phyloP scores from a whole-genome alignment of 495 filamentous ascomycete species.

The Acidomyces sp. region DNA sequence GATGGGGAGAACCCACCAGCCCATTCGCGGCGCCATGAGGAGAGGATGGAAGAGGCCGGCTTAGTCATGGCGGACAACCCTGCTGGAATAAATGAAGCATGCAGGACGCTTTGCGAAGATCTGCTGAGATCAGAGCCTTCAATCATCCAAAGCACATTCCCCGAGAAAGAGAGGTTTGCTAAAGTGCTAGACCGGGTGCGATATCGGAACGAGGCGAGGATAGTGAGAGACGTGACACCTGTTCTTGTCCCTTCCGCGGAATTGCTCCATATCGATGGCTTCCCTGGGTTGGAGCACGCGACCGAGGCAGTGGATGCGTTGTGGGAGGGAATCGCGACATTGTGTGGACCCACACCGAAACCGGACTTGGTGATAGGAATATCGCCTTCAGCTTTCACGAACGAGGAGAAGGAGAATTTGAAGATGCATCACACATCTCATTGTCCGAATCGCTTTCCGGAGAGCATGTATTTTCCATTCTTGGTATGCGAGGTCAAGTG shows the following conservation, averaged over 20 bases:
- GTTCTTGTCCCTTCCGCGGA: not conserved
- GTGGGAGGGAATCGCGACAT: not conserved
- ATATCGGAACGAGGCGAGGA: not conserved
- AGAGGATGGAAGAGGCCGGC: not conserved
- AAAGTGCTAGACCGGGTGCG: not conserved
- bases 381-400: not conserved
- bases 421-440: not conserved
- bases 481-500: slow-evolving; percentile 32
- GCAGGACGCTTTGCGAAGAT: not conserved
- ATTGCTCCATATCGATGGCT: not conserved
- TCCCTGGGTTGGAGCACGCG: not conserved
- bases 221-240: not conserved
- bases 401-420: not conserved
- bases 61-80: not conserved
- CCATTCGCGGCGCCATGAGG: not conserved
- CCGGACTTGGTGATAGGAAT: not conserved
- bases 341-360: not conserved
- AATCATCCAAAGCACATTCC: slow-evolving; percentile 21
- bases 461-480: slow-evolving; percentile 32
- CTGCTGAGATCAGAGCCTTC: not conserved
- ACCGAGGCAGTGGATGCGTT: not conserved
- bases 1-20: not conserved
- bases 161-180: slow-evolving; percentile 10
- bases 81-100: not conserved
- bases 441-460: not conserved